phyloP scores from a whole-genome alignment of 2,329 filamentous ascomycete species.

The Trichophaea hybrida region DNA sequence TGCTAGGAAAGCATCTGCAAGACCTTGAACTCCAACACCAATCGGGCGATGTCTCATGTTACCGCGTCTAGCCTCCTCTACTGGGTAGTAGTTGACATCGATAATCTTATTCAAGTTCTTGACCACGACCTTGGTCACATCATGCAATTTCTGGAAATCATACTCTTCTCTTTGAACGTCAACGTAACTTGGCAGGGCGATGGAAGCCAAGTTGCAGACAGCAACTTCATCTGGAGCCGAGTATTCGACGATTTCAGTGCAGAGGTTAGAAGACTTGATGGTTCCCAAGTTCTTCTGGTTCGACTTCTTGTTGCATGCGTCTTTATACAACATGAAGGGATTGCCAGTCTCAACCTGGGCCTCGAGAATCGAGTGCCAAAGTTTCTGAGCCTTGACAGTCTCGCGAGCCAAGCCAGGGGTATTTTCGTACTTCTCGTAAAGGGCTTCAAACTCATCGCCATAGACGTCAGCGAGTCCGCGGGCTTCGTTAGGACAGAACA shows the following conservation, averaged over 20 bases:
- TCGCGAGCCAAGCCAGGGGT: conserved; percentile 67
- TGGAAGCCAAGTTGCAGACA: conserved; percentile 92
- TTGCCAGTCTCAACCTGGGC: conserved; percentile 98
- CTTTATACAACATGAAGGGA: conserved; percentile 99
- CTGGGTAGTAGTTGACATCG: conserved; percentile 97
- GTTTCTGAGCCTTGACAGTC: conserved; percentile 93
- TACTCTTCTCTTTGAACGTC: conserved; percentile 73
- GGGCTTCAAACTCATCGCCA: conserved; percentile 87
- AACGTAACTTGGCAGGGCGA: conserved; percentile 81
- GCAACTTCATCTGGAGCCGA: conserved; percentile 94
- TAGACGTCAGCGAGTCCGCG: conserved; percentile 92
- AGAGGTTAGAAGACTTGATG: conserved; percentile 96
- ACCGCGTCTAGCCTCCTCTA: conserved; percentile 80
- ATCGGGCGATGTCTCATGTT: conserved; percentile 96
- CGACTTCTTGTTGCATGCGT: conserved; percentile 95
- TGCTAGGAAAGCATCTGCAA: conserved; percentile 94
- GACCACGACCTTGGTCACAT: conserved; percentile 81
- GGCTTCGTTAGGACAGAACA: conserved; percentile 96
- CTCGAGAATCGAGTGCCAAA: conserved; percentile 97
- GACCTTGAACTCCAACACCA: conserved; percentile 82
- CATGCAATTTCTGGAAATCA: conserved; percentile 93
- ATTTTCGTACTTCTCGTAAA: conserved; percentile 85
- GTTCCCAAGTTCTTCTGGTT: conserved; percentile 99
- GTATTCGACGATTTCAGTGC: conserved; percentile 98
- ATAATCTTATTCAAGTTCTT: conserved; percentile 98